Evolutionary conservation across 2,329 filamentous ascomycete genomes (phyloP), one percentile per base, ranked within the genome.

Genomic region (Fusarium liriodendri): DNA sequence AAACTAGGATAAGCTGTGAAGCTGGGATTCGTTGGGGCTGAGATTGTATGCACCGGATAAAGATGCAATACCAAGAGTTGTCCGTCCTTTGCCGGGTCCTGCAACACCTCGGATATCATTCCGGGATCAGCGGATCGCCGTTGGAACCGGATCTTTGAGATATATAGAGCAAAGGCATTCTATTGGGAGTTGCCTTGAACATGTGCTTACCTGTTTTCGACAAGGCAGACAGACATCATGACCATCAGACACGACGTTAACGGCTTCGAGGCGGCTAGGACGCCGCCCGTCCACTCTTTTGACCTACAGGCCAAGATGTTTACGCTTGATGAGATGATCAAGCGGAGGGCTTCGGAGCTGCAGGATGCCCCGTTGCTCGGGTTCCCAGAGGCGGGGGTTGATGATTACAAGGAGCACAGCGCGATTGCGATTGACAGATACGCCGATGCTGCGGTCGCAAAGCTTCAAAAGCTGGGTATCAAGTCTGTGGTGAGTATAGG

Each of bases 221-320:
- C 42, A 55, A 32, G 50, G 6, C 52, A 35, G n/a, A 8, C 50
- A 20, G 54, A 38, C 14, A 68, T 14, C 52, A 77, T 77, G 75
- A 76, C 75, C 16, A 77, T 77, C 33, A 71, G 75, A 68, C 75
- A 77, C 62, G 75, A 77, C 7, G 69, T 64, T 2, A 73, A 45
- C 14, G 59, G 40, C 2, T 20, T 57, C 1, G 69, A 66, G 63
- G 58, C 73, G 5, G 52, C 55, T 5, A 76, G 59, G 67, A 47
- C 50, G 62, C 58, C 59, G 16, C 64, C 74, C 2, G 37, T 22
- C 3, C 42, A 64, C 1, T 54, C 65, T 18, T 38, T 45, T 18
- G 45, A 45, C 1, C 70, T 71, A 0, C 62, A 76, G 40, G 59
- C 75, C 0, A 77, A 77, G 38, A 35, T 77, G 20, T 75, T 71